Base-by-base conservation (phyloP, 345 rosid species). In the Firmiana major region DNA sequence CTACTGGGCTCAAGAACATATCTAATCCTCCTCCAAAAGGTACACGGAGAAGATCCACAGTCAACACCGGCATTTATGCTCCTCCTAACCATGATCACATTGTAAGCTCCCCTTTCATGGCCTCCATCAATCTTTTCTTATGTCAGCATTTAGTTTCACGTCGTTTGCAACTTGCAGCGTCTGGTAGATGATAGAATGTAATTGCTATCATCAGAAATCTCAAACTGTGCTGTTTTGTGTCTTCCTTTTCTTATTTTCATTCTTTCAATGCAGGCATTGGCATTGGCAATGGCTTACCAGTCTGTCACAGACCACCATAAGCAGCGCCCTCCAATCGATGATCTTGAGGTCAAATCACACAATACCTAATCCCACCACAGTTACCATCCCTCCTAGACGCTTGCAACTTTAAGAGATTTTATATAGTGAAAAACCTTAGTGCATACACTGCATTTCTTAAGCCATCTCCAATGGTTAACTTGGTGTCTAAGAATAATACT, bases 201-300 rank as follows among this genome's bases (percentile, higher is more conserved):
- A 22, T 59, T 12, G 7, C 24, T 42, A 2, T 16, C 54, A 17
- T 11, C 9, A n/a, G 3, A 34, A 49, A 49, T n/a, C 57, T 58
- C 43, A 1, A 54, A 19, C 17, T 13, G 40, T 73, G 65, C 40
- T 49, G 21, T 65, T 43, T 59, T 68, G 40, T 38, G 40, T 38
- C 1, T 34, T 3, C 26, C 21, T 17, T 55, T 9, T 38, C 9
- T 57, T 15, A 5, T 31, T 22, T 22, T 58, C 15, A 3, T 24
- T 59, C 34, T 60, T 5, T 60, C 19, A 28, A 13, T 70, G 82
- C 79, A 94, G 97, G 98, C 93, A 53, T 84, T 94, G 76, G 97
- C 97, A 73, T 82, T 94, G 82, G 94, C 94, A 67, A 92, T 94
- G 88, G 97, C 93, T 19, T 94, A 92, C 86, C 97, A 92, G 80